Percentiles rank a stretch among this genome's conserved stretches.
These are phyloP conservation scores for Allium sativum DNA, from an alignment of 106 monocot genomes.

Conservation along the genomic window DNA sequence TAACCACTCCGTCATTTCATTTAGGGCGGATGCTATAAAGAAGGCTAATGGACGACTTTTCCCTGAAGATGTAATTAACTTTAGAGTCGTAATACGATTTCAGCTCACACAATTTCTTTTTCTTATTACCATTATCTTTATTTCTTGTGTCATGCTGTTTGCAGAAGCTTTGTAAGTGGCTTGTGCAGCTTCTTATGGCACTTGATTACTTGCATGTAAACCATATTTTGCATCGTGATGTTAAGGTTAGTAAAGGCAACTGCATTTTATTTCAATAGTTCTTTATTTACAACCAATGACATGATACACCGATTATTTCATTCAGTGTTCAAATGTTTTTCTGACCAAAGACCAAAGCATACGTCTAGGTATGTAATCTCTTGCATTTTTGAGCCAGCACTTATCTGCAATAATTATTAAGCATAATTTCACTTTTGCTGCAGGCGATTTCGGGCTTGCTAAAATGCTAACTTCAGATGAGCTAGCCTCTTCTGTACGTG, in stretches of 20 bases:
- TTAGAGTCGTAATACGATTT: not conserved
- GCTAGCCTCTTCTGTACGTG: constrained; percentile 91
- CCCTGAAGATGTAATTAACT: constrained; percentile 62
- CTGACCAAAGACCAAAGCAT: constrained; percentile 75
- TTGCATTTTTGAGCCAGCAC: not conserved
- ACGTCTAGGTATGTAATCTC: constrained; percentile 58
- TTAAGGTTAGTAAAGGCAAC: constrained; percentile 48
- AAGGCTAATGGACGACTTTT: constrained; percentile 82
- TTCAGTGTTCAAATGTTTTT: constrained; percentile 98
- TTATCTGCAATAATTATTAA: not conserved
- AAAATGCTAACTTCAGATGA: constrained; percentile 96
- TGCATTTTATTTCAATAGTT: not conserved
- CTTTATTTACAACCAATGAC: constrained; percentile 1
- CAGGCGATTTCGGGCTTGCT: constrained; percentile 98
- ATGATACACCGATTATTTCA: constrained; percentile 1
- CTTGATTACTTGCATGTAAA: constrained; percentile 92
- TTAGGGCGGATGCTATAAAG: constrained; percentile 89
- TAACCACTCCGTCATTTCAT: not conserved
- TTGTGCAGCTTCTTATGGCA: constrained; percentile 96
- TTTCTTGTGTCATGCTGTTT: not conserved
- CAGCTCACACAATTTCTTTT: not conserved
- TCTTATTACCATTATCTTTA: not conserved
- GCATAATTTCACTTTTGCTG: constrained; percentile 4
- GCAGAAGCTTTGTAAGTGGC: constrained; percentile 97
- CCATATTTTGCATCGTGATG: constrained; percentile 99